Percentiles rank a stretch among this genome's conserved stretches.
Evolutionary conservation across 2,329 filamentous ascomycete genomes (phyloP).

Genomic region (Hypoxylon sp.): DNA sequence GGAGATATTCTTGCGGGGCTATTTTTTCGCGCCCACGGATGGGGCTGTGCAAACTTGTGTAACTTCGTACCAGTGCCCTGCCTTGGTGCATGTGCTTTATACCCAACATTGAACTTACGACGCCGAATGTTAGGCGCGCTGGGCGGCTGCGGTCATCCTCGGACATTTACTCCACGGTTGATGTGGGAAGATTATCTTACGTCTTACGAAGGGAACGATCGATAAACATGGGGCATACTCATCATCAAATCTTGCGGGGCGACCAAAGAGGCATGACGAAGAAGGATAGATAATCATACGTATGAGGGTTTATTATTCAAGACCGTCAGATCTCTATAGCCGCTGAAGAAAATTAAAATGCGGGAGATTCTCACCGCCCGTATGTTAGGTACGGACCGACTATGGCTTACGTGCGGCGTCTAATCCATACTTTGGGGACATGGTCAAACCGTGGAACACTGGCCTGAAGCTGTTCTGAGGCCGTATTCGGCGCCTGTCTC

Average conservation of each 20-base stretch:
- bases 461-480: constrained; percentile 23
- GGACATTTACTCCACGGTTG: background rate
- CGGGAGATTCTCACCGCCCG: background rate
- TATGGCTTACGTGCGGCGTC: constrained; percentile 21
- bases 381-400: background rate
- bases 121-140: constrained; percentile 28
- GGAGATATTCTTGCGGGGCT: constrained; percentile 12
- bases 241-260: constrained; percentile 6
- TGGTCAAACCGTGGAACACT: constrained; percentile 15
- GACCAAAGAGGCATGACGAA: constrained; percentile 34
- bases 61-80: constrained; percentile 6
- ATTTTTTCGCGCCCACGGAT: constrained; percentile 38
- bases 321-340: constrained; percentile 33
- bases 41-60: constrained; percentile 39
- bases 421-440: background rate
- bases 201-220: constrained; percentile 6
- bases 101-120: constrained; percentile 7
- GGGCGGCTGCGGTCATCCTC: constrained; percentile 20
- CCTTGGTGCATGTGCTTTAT: background rate
- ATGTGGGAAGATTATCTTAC: constrained; percentile 7
- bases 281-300: constrained; percentile 46
- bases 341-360: constrained; percentile 33
- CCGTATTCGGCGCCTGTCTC: constrained; percentile 36
- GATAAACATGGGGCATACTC: background rate
- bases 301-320: constrained; percentile 26